phyloP scores from a whole-genome alignment of 2,329 filamentous ascomycete genomes.

The Blastomyces emzantsi region DNA sequence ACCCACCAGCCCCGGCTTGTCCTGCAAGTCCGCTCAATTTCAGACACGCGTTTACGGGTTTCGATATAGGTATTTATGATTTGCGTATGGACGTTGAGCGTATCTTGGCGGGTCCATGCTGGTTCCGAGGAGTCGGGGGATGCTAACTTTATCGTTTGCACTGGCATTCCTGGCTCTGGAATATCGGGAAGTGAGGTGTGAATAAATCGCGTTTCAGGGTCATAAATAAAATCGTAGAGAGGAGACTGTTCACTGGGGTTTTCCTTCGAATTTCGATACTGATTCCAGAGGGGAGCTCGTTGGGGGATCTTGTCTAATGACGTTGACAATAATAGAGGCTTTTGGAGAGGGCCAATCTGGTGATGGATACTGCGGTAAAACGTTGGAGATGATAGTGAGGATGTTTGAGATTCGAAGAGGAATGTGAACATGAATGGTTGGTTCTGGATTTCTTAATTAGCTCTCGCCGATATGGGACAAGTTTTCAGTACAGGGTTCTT shows the following conservation, averaged over 20 bases:
- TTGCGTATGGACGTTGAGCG: slow-evolving; percentile 53
- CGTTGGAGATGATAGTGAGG: slow-evolving; percentile 32
- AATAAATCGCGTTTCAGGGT: slow-evolving; percentile 49
- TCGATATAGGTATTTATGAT: slow-evolving; percentile 49
- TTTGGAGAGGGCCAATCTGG: slow-evolving; percentile 41
- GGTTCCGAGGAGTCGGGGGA: slow-evolving; percentile 12
- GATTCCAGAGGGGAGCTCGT: slow-evolving; percentile 27
- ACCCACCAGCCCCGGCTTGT: slow-evolving; percentile 59
- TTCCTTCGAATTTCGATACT: slow-evolving; percentile 28
- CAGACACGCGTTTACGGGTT: slow-evolving; percentile 39
- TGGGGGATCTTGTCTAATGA: slow-evolving; percentile 34
- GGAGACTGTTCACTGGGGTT: slow-evolving; percentile 31
- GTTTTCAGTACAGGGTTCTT: slow-evolving; percentile 14
- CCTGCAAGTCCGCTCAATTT: slow-evolving; percentile 54
- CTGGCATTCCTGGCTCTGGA: slow-evolving; percentile 42
- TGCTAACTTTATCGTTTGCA: slow-evolving; percentile 12
- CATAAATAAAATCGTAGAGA: slow-evolving; percentile 54
- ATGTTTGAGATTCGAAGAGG: slow-evolving; percentile 38
- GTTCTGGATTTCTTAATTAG: slow-evolving; percentile 9
- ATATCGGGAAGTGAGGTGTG: slow-evolving; percentile 58
- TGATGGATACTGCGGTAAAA: slow-evolving; percentile 43
- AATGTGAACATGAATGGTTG: slow-evolving; percentile 46
- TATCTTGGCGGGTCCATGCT: slow-evolving; percentile 49
- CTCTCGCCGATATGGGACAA: background rate
- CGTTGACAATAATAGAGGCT: slow-evolving; percentile 38